Evolutionary conservation across 345 rosid genomes (phyloP).

Genomic region (Durio zibethinus): DNA sequence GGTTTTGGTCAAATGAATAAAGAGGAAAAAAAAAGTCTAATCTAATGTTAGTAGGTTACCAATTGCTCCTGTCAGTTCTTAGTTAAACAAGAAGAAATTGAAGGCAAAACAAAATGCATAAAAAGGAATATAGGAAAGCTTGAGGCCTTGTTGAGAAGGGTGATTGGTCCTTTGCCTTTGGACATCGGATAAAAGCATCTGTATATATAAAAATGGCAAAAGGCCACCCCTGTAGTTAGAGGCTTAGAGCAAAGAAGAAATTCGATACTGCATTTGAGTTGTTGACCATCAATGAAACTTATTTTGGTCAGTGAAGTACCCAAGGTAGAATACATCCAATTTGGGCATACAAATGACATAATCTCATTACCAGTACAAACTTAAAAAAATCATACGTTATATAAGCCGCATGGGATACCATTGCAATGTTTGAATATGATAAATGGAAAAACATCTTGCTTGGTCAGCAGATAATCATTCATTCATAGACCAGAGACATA

Average conservation of each 20-base stretch:
- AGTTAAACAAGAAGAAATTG: not conserved
- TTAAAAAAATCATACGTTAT: not conserved
- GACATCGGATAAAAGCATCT: not conserved
- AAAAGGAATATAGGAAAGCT: not conserved
- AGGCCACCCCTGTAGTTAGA: not conserved
- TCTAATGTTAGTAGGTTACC: not conserved
- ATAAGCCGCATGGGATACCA: conserved; percentile 16
- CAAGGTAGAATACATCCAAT: conserved; percentile 14
- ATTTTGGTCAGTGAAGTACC: conserved; percentile 22
- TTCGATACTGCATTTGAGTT: not conserved
- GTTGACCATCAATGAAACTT: conserved; percentile 23
- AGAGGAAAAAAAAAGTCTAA: too few relatives aligned
- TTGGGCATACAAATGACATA: conserved; percentile 1
- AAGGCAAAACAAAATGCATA: not conserved
- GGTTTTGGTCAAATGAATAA: not conserved
- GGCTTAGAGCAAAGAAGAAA: not conserved
- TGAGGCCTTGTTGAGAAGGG: not conserved
- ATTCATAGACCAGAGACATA: conserved; percentile 23
- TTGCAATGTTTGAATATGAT: conserved; percentile 22
- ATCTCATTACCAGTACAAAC: not conserved
- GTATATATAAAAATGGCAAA: not conserved
- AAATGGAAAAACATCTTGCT: conserved; percentile 26
- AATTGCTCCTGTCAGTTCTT: not conserved
- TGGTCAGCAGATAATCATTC: conserved; percentile 41
- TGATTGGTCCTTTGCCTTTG: not conserved